Percentiles rank a stretch among this genome's conserved stretches.
Conservation (phyloP, 2,329 filamentous ascomycete genomes). For the Sporothrix phasma region DNA sequence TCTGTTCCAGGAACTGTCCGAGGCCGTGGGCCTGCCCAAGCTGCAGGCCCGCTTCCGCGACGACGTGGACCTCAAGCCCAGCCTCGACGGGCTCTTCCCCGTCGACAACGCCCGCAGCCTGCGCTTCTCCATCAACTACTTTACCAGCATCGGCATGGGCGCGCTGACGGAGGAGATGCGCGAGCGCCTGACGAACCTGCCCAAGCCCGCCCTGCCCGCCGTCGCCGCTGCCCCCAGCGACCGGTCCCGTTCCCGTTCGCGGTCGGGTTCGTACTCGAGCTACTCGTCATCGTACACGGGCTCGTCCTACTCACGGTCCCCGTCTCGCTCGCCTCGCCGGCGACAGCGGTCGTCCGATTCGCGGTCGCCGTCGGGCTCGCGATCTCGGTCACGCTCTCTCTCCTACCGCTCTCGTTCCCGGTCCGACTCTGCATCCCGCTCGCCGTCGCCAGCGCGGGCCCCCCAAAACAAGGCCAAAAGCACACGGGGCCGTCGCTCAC, state of each 20-base stretch:
- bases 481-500: neutral
- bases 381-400: neutral
- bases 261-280: conserved; percentile 64
- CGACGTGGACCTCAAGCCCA: conserved; percentile 59
- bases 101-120: conserved; percentile 81
- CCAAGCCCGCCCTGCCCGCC: conserved; percentile 69
- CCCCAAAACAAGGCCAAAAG: too few species aligned
- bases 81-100: conserved; percentile 80
- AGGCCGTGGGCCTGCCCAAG: conserved; percentile 75
- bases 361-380: conserved; percentile 8
- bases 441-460: neutral
- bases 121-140: conserved; percentile 98
- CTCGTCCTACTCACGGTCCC: conserved; percentile 44
- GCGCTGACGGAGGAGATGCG: conserved; percentile 90
- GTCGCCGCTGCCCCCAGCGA: conserved; percentile 33
- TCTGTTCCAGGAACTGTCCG: conserved; percentile 81
- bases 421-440: neutral
- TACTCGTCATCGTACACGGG: conserved; percentile 68
- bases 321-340: conserved; percentile 22
- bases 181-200: conserved; percentile 78
- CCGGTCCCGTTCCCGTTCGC: conserved; percentile 36
- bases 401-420: neutral
- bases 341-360: conserved; percentile 15
- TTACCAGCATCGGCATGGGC: conserved; percentile 96
- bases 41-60: conserved; percentile 69